Base-by-base conservation (phyloP, 2,329 filamentous ascomycete genomes). In the Colletotrichum falcatum region DNA sequence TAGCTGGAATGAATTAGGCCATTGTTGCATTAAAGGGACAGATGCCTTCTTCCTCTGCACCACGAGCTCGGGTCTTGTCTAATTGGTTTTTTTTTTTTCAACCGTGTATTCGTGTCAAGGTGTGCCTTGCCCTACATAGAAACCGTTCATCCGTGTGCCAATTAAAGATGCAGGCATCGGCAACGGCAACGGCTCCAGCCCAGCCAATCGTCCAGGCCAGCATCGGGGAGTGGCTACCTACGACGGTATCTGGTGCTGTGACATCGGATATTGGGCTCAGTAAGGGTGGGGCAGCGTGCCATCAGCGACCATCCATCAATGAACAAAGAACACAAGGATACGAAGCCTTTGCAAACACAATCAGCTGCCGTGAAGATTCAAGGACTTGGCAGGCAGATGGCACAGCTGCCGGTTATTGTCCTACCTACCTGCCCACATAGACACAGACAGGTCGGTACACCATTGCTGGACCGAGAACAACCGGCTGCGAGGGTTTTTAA, bases 191-290 rank as follows among this genome's bases (percentile, higher is more conserved):
- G 39, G 39, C 30, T 33, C 42, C 33, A 51, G 30, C 44, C 33
- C 44, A 39, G 44, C 12, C 44, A 49, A 46, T 33, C 56, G 42
- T 20, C 44, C 65, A 44, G 39, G 49, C 28, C 44, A 53, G 64
- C 53, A 59, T 53, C 58, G 58, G 67, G 67, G 46, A 59, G 61
- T 55, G 53, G 64, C 68, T 68, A 33, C 64, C 68, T 71, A 49
- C 65, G 64, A 68, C 55, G 68, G 68, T 54, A 49, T 59, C 46
- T 42, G 44, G 58, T 59, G 67, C 64, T 44, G 55, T 67, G 30
- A 54, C 64, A 67, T 70, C 67, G 64, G 67, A 70, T 70, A 67
- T 70, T 63, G 49, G 64, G 35, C 61, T 54, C 58, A 48, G 63
- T 65, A 71, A 59, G 58, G 59, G 59, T 71, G 64, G 68, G 67